Percentiles rank a stretch among this genome's conserved stretches.
phyloP scores from a whole-genome alignment of 2,329 filamentous ascomycete species.

The Aureobasidium subglaciale region DNA sequence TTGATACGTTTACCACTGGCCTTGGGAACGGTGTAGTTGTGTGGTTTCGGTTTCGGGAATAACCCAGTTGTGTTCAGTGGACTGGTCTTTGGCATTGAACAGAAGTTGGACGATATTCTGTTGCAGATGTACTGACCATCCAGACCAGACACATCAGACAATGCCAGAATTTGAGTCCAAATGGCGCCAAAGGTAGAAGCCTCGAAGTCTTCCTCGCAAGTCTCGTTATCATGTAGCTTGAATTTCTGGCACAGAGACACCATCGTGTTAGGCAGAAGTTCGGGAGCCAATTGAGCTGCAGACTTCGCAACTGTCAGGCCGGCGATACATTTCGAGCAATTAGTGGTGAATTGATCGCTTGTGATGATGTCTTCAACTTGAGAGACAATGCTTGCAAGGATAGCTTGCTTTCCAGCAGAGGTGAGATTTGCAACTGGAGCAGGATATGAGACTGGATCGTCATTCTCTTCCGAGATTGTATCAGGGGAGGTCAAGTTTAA shows the following conservation, averaged over 20 bases:
- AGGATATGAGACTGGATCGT: slow-evolving; percentile 47
- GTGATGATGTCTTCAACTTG: slow-evolving; percentile 42
- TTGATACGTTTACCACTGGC: slow-evolving; percentile 49
- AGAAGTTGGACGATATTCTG: slow-evolving; percentile 41
- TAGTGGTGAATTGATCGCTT: slow-evolving; percentile 30
- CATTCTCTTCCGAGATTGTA: slow-evolving; percentile 42
- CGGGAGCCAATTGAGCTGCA: slow-evolving; percentile 44
- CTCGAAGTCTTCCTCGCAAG: slow-evolving; percentile 44
- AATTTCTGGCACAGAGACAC: slow-evolving; percentile 45
- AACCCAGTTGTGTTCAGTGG: slow-evolving; percentile 38
- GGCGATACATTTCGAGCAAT: slow-evolving; percentile 49
- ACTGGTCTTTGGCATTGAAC: slow-evolving; percentile 38
- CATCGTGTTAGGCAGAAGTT: slow-evolving; percentile 44
- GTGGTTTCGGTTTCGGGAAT: slow-evolving; percentile 51
- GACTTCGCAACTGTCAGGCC: slow-evolving; percentile 45
- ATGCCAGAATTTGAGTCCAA: slow-evolving; percentile 51
- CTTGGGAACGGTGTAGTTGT: slow-evolving; percentile 35
- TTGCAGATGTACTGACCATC: slow-evolving; percentile 54
- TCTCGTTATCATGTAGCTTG: slow-evolving; percentile 39
- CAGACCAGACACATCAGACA: slow-evolving; percentile 46
- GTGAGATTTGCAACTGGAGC: slow-evolving; percentile 40
- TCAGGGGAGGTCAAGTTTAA: slow-evolving; percentile 49
- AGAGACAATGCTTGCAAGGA: slow-evolving; percentile 38
- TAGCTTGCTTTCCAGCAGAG: slow-evolving; percentile 30
- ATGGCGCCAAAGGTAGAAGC: slow-evolving; percentile 45